These are phyloP conservation scores for Trichomonas tenax DNA, from an alignment of 208 protist genomes.

Conservation along the genomic window DNA sequence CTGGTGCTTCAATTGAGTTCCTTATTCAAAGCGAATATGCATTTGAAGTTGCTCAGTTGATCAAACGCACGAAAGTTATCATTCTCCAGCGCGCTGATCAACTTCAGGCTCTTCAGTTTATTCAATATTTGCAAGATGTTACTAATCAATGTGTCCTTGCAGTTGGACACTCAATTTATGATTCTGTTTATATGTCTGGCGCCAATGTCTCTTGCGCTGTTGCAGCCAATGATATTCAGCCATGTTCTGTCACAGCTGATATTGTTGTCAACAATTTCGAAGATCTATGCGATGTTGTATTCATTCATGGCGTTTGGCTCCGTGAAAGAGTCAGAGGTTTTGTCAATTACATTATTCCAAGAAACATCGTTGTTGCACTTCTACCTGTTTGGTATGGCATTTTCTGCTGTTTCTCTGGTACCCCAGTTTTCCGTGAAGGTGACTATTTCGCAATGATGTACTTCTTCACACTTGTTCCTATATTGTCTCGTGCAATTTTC, in stretches of 20 bases:
- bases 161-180: background rate
- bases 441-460: background rate
- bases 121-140: background rate
- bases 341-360: background rate
- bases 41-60: background rate
- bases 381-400: background rate
- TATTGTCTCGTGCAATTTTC: background rate
- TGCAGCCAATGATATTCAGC: background rate
- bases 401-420: background rate
- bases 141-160: background rate
- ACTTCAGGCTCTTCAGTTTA: background rate
- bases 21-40: background rate
- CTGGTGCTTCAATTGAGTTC: background rate
- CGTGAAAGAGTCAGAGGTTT: background rate
- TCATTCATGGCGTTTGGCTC: background rate
- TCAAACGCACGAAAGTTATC: background rate
- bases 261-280: background rate
- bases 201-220: background rate
- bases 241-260: background rate
- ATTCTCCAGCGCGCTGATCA: background rate
- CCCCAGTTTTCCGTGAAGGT: background rate
- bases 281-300: background rate
- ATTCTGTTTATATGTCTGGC: background rate
- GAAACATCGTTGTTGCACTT: background rate
- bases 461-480: background rate